Percentiles rank a stretch among this genome's conserved stretches.
These are phyloP conservation scores for Arabidopsis thaliana DNA, from an alignment of 345 rosid species.

Conservation along the genomic window DNA sequence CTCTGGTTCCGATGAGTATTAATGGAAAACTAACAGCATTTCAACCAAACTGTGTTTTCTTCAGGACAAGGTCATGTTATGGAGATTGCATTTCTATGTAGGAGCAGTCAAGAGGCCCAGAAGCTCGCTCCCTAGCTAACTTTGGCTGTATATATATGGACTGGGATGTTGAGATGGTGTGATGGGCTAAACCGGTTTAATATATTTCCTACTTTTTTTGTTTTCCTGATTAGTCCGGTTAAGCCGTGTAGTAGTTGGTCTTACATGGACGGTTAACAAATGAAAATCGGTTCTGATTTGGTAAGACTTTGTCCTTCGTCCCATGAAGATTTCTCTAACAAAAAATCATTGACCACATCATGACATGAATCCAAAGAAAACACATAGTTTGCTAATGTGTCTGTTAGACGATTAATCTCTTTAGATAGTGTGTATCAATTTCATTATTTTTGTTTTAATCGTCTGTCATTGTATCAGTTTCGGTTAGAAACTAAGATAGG, in stretches of 20 bases:
- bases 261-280: background rate
- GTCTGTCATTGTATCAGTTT: too few relatives aligned
- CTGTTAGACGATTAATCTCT: too few relatives aligned
- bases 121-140: conserved; percentile 21
- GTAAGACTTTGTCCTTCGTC: background rate
- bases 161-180: background rate
- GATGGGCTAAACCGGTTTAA: background rate
- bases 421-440: too few relatives aligned
- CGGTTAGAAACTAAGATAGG: too few relatives aligned
- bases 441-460: too few relatives aligned
- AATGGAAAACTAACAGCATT: conserved; percentile 2
- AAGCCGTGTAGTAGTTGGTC: background rate
- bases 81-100: conserved; percentile 43
- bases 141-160: conserved; percentile 17
- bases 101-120: conserved; percentile 37
- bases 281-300: background rate
- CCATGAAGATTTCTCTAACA: too few relatives aligned
- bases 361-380: too few relatives aligned
- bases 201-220: background rate
- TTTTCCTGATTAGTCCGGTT: background rate
- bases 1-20: background rate
- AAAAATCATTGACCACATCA: too few relatives aligned
- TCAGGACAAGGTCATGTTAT: conserved; percentile 35
- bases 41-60: conserved; percentile 11
- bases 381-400: too few relatives aligned